These are phyloP conservation scores for Boletellus deceptivus DNA, from an alignment of 1,284 basidiomycete genomes.

Conservation along the genomic window DNA sequence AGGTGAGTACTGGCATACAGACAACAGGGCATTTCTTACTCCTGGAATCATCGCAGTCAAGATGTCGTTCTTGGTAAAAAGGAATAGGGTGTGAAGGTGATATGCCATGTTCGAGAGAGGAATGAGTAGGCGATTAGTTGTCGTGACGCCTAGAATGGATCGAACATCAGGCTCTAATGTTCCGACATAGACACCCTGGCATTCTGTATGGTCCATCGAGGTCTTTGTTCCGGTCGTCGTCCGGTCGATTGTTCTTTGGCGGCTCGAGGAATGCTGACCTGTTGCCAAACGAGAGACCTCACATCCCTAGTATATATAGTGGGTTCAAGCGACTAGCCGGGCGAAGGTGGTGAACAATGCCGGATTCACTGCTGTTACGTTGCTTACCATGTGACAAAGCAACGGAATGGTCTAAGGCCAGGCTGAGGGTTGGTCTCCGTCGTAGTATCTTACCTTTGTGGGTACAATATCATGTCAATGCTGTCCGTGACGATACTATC, in stretches of 20 bases:
- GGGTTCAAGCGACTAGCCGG: no score
- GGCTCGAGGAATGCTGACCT: no score
- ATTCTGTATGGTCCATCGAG: slow-evolving; percentile 6
- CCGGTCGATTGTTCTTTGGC: background rate
- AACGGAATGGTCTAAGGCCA: no score
- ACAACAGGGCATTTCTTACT: slow-evolving; percentile 23
- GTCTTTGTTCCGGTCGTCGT: slow-evolving; percentile 3
- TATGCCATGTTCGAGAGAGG: slow-evolving; percentile 18
- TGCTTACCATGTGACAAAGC: no score
- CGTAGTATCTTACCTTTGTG: no score
- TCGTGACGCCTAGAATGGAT: slow-evolving; percentile 9
- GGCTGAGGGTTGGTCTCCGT: no score
- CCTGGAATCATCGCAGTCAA: slow-evolving; percentile 39
- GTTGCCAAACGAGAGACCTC: no score
- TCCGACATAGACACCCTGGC: background rate
- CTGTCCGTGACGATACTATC: no score
- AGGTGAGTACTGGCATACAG: background rate
- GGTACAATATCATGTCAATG: no score
- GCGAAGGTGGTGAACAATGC: no score
- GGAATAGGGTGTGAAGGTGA: slow-evolving; percentile 32
- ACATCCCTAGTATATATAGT: no score
- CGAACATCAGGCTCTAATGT: background rate
- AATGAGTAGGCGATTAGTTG: slow-evolving; percentile 1
- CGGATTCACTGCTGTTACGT: no score
- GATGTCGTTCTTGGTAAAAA: slow-evolving; percentile 44